Base-by-base conservation (phyloP, 1,284 basidiomycete genomes). In the Leccinum insigne region DNA sequence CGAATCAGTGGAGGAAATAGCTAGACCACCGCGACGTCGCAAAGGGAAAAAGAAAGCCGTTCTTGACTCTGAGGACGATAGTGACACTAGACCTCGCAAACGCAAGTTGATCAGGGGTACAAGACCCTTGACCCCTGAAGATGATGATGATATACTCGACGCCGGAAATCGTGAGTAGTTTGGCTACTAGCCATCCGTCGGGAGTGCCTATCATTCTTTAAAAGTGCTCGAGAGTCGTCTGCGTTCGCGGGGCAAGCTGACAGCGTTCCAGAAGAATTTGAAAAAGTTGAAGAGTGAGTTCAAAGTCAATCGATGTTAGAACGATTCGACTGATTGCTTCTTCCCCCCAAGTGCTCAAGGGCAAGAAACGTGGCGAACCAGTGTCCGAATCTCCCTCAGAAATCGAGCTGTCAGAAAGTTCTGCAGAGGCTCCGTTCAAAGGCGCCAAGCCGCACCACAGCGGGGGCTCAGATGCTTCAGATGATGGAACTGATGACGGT, bases 151-250 rank as follows among this genome's bases (percentile, higher is more conserved):
- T 67, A 73, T 88, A 26, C 72, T 84, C 18, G 82, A 86, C 40
- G 88, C 88, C 66, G 78, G 85, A 80, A 78, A 87, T 68, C 80
- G 86, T 86, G 70, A 70, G 81, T 68, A 64, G 58, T 47, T 35
- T 42, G 16, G 4, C 38, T 40, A 57, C 21, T 26, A 60, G 4
- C 16, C n/a, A 32, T 58, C 16, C 56, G 29, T 60, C 38, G 58
- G 44, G 65, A 18, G 66, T 40, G 56, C 35, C 11, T 14, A 60
- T 63, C 38, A 29, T 11, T 68, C 42, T 35, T 14, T 68, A 93
- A 89, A 80, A 64, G 89, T 94, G 29, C 77, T 93, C 58, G 80
- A 87, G 40, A 79, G 77, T 7, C 86, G 92, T 47, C 76, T 93
- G 26, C 86, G 92, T 42, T 77, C 78, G 38, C 83, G 90, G 23